Evolutionary conservation across 129 eudicot genomes (phyloP).

Genomic region (Flaveria sonorensis): DNA sequence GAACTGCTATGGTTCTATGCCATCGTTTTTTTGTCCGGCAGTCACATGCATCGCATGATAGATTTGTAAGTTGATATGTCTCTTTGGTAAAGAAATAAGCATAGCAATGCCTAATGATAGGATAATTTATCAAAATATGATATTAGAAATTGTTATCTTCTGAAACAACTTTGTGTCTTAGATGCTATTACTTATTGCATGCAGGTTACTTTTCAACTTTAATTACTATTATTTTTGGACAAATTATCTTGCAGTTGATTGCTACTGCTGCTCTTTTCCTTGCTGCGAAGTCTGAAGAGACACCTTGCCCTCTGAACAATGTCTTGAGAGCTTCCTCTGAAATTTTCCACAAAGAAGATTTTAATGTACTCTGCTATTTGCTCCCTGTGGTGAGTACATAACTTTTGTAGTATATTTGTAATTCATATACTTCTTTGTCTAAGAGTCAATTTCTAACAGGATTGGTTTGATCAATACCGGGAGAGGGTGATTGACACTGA

Average conservation of each 20-base stretch:
- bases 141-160: neutral
- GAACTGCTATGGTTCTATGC: constrained; percentile 93
- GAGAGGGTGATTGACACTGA: constrained; percentile 83
- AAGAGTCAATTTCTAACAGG: constrained; percentile 45
- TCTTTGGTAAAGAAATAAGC: constrained; percentile 6
- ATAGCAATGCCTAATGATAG: neutral
- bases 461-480: constrained; percentile 91
- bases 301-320: constrained; percentile 73
- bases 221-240: neutral
- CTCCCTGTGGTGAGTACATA: constrained; percentile 64
- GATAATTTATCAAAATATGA: constrained; percentile 16
- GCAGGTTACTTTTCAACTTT: neutral
- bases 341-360: constrained; percentile 72
- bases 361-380: constrained; percentile 54
- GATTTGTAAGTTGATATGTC: constrained; percentile 72
- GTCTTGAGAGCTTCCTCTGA: constrained; percentile 79
- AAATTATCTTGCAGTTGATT: constrained; percentile 55
- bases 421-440: constrained; percentile 7
- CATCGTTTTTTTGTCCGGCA: constrained; percentile 89
- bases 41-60: constrained; percentile 95
- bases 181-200: constrained; percentile 13
- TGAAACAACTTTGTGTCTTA: neutral
- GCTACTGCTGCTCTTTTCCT: constrained; percentile 94
- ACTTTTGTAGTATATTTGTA: neutral
- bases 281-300: constrained; percentile 95